These are phyloP conservation scores for Aspergillus bombycis DNA, from an alignment of 2,329 filamentous ascomycete genomes.

Conservation along the genomic window DNA sequence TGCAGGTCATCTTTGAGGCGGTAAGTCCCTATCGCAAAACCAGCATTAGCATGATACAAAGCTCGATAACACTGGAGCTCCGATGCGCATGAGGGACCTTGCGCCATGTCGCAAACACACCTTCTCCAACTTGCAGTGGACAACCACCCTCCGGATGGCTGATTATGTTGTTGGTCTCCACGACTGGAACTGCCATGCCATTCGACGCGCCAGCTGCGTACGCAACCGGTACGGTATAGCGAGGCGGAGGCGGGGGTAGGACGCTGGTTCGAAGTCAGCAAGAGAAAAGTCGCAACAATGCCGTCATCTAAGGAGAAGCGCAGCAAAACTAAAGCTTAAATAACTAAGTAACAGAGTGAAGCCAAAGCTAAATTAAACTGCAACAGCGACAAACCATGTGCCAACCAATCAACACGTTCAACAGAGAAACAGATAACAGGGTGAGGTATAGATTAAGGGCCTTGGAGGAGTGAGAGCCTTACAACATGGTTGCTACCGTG, in stretches of 20 bases:
- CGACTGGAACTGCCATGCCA: constrained; percentile 71
- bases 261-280: constrained; percentile 59
- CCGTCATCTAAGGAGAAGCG: constrained; percentile 5
- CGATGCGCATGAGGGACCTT: background rate
- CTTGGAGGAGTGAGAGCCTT: constrained; percentile 18
- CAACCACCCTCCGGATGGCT: constrained; percentile 81
- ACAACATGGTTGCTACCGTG: constrained; percentile 27
- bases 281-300: constrained; percentile 11
- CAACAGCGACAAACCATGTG: background rate
- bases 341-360: background rate
- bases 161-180: constrained; percentile 93
- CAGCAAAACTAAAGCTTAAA: constrained; percentile 3
- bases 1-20: constrained; percentile 86
- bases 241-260: constrained; percentile 78
- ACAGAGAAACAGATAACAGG: constrained; percentile 7
- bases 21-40: constrained; percentile 72
- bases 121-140: constrained; percentile 92
- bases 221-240: constrained; percentile 75
- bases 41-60: constrained; percentile 22
- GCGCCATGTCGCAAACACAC: constrained; percentile 48
- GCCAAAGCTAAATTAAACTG: background rate
- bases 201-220: constrained; percentile 73
- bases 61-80: background rate
- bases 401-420: background rate
- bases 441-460: background rate